Base-by-base conservation (phyloP, 495 filamentous ascomycete species). In the Xylaria bambusicola region DNA sequence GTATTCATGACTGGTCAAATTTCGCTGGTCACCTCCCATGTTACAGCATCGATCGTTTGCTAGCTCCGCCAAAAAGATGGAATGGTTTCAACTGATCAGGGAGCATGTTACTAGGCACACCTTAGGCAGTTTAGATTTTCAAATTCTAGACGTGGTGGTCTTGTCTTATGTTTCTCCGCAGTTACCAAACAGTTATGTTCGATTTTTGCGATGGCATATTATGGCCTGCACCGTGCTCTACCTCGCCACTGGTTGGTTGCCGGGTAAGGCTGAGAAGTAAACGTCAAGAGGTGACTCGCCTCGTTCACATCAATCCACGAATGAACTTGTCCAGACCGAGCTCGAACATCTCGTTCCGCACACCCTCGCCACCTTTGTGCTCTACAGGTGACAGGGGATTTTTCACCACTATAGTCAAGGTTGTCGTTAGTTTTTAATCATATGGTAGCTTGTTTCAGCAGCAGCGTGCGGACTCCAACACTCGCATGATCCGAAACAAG, bases 291-390 rank as follows among this genome's bases (percentile, higher is more conserved):
- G 8, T 38, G 8, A 3, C 13, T n/a, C 1, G 17, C 7, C 26
- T 38, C 29, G 6, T 38, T 80, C 76, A 81, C 75, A 79, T 79
- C 56, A 81, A 57, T 10, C 80, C 77, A 51, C 78, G 68, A 13
- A 94, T 81, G 63, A 95, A 95, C 66, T 92, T 87, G 65, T 98
- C 94, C 56, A 98, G 73, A 2, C 90, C 93, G 60, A 91, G 77
- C 73, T 98, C 93, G 71, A 98, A 98, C 61, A 97, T 79, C 77
- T 97, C 93, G 70, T 96, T 96, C 62, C 86, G 90, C 38, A 98
- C 93, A 12, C 93, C 93, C 31, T 88, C 81, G 35, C 93, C 93
- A 36, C 89, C 87, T 33, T 88, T 88, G 75, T 97, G 93, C 73
- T 98, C 93, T 24, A 87, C 82, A 15, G 93, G 93, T 18, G 91